Evolutionary conservation across 345 rosid species (phyloP).

Genomic region (Lumnitzera racemosa): DNA sequence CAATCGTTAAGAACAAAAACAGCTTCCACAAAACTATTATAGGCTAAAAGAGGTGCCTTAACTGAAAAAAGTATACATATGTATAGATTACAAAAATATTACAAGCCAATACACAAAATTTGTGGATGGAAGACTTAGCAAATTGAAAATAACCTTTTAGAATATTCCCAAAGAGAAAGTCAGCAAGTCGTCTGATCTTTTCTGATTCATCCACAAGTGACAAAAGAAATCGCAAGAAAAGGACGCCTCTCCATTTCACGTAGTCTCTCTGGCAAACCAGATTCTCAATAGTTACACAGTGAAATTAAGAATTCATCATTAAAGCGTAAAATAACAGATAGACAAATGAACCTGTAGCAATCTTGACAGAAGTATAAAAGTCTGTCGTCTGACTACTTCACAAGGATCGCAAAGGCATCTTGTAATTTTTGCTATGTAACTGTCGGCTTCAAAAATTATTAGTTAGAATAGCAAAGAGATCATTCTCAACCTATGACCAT

Average conservation of each 20-base stretch:
- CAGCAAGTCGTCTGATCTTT: conserved; percentile 82
- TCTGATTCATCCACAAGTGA: conserved; percentile 91
- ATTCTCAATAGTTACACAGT: background rate
- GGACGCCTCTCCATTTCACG: conserved; percentile 96
- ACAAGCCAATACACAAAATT: conserved; percentile 1
- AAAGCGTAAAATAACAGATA: background rate
- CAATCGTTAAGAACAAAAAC: conserved; percentile 82
- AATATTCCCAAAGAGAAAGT: conserved; percentile 81
- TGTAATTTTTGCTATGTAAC: conserved; percentile 83
- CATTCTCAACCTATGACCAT: conserved; percentile 36
- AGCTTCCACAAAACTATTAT: conserved; percentile 96
- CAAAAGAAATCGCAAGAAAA: conserved; percentile 76
- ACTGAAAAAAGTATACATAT: conserved; percentile 26
- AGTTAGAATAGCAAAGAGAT: conserved; percentile 15
- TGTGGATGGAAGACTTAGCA: conserved; percentile 7
- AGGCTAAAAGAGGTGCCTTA: conserved; percentile 92
- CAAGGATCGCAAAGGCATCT: conserved; percentile 81
- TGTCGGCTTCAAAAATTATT: conserved; percentile 26
- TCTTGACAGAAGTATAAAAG: conserved; percentile 82
- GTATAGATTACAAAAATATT: conserved; percentile 8
- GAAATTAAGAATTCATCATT: conserved; percentile 5
- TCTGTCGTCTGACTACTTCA: conserved; percentile 90
- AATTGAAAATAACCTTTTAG: conserved; percentile 48
- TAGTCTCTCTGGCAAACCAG: conserved; percentile 64
- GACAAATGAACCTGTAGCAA: conserved; percentile 62